A percentile compares a stretch with the other conserved stretches of the same genome.
These are phyloP conservation scores for Aspergillus nanangensis DNA, from an alignment of 495 filamentous ascomycete genomes.

Conservation along the genomic window DNA sequence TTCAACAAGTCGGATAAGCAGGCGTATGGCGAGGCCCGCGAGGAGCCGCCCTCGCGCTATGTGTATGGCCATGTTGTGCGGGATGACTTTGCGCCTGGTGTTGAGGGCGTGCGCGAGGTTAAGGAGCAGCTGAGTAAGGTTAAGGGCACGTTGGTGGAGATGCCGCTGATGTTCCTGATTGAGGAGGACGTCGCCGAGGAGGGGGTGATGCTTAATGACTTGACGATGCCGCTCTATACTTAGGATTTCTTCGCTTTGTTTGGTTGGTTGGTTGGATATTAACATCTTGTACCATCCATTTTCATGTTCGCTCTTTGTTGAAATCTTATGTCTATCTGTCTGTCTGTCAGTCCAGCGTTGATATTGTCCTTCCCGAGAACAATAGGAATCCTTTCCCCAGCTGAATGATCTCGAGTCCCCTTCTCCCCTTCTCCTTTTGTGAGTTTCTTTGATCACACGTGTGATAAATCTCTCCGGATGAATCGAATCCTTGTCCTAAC, in stretches of 20 bases:
- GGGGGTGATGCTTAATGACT: constrained; percentile 70
- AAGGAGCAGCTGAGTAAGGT: constrained; percentile 76
- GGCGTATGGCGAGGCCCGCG: constrained; percentile 29
- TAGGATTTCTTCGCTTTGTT: constrained; percentile 27
- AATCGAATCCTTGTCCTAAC: not conserved
- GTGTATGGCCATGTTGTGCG: constrained; percentile 83
- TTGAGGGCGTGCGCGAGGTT: constrained; percentile 61
- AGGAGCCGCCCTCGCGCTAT: constrained; percentile 43
- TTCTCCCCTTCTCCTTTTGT: not conserved
- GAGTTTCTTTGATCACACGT: not conserved
- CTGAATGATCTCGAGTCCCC: not conserved
- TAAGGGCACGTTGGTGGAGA: constrained; percentile 81
- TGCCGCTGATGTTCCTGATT: constrained; percentile 86
- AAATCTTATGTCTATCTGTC: constrained; percentile 1
- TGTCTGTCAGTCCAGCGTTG: not conserved
- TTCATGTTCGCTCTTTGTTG: too few relatives aligned
- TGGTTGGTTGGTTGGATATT: constrained; percentile 4
- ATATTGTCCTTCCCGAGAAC: not conserved
- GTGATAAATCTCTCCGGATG: constrained; percentile 3
- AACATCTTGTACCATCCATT: too few relatives aligned
- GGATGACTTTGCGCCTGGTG: constrained; percentile 66
- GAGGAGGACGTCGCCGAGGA: constrained; percentile 86
- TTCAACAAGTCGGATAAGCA: constrained; percentile 52
- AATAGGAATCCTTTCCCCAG: not conserved
- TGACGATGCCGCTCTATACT: constrained; percentile 84